Base-by-base conservation (phyloP, 495 filamentous ascomycete genomes). In the Filosporella fistucella region DNA sequence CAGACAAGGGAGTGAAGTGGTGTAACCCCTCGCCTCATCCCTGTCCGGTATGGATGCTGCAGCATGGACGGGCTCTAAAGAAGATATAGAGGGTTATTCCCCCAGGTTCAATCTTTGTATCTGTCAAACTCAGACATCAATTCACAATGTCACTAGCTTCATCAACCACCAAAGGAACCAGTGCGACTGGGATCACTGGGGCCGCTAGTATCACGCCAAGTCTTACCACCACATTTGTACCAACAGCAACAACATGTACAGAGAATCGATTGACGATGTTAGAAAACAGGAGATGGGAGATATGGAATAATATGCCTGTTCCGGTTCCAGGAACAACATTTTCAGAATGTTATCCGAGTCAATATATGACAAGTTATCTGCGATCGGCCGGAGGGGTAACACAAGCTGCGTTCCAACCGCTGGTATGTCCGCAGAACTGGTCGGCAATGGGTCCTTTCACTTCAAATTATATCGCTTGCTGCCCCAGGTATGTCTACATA, bases 381-480 rank as follows among this genome's bases (percentile, higher is more conserved):
- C 34, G 16, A 14, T 14, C 35, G 1, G 40, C 44, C 12, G 18
- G 52, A 29, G 23, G 56, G 24, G 33, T 56, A 26, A 45, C 24
- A 7, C 26, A 55, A 45, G 18, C 56, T 41, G 33, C 36, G 40
- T 58, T 61, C 36, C 51, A 44, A 11, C 58, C 56, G 16, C 52
- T 61, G 0, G 52, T 61, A 22, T 59, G 49, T 43, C 58, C 56
- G 6, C 22, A 46, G 28, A 47, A 37, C 5, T 61, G 53, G 35
- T 26, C 51, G 5, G 35, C 53, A 30, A 23, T 37, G 4, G 49
- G 50, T 11, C 22, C 39, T 11, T 54, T 22, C 7, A 34, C 24
- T 1, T 52, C 33, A 8, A 50, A 59, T 20, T 61, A 61, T 26
- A 57, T 58, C 34, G 58, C 56, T 14, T 61, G 56, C 14, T 61